phyloP scores from a whole-genome alignment of 2,329 filamentous ascomycete species.

The Calonectria hawksworthii region DNA sequence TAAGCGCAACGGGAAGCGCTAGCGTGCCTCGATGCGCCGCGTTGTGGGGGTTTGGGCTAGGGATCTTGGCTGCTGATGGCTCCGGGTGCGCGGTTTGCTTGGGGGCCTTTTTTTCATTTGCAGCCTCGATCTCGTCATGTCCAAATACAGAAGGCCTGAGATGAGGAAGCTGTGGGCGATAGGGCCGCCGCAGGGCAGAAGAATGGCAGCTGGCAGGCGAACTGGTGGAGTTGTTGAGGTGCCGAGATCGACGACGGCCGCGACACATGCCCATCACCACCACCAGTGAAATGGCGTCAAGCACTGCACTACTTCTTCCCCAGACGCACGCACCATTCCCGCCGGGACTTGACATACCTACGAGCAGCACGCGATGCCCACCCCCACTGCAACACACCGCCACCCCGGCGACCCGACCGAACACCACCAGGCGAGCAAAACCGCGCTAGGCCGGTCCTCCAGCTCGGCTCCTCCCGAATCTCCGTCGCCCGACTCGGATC shows the following conservation, averaged over 20 bases:
- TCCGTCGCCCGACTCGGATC: conserved; percentile 45
- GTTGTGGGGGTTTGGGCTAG: conserved; percentile 35
- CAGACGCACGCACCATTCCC: conserved; percentile 8
- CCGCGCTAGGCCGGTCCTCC: conserved; percentile 27
- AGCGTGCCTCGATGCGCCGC: conserved; percentile 38
- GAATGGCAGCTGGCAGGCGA: not conserved
- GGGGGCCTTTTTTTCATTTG: conserved; percentile 15
- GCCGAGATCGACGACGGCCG: not conserved
- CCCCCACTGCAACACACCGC: conserved; percentile 35
- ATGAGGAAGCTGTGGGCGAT: not conserved
- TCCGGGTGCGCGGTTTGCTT: conserved; percentile 3
- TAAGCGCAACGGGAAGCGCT: conserved; percentile 37
- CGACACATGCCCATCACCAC: not conserved
- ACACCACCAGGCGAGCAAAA: not conserved
- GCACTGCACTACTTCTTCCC: not conserved
- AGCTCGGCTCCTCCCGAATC: conserved; percentile 46
- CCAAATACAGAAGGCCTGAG: conserved; percentile 24
- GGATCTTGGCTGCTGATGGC: conserved; percentile 27
- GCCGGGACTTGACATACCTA: conserved; percentile 6
- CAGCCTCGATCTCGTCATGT: conserved; percentile 39
- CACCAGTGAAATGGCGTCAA: conserved; percentile 4
- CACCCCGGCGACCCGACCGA: conserved; percentile 14
- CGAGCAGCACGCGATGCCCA: not conserved
- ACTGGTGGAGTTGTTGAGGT: conserved; percentile 14
- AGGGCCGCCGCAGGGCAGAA: conserved; percentile 6